These are phyloP conservation scores for Theobroma grandiflorum DNA, from an alignment of 441 rosid genomes.

Conservation along the genomic window DNA sequence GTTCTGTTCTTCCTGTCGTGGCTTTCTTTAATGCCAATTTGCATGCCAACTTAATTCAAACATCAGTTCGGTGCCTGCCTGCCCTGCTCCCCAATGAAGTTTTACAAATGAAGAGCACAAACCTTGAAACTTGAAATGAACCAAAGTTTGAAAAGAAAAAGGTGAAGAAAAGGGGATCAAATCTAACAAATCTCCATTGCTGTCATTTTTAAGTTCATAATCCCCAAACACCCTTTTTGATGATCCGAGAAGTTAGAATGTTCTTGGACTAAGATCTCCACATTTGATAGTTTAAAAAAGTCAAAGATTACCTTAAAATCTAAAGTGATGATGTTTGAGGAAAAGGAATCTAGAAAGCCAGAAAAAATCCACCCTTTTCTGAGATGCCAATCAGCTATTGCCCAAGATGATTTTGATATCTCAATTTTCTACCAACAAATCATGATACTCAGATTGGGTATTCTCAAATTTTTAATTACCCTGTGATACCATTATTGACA, in stretches of 20 bases:
- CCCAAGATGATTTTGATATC: neutral
- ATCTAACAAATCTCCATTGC: conserved; percentile 9
- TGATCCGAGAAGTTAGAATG: conserved; percentile 3
- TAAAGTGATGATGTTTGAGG: too few relatives aligned
- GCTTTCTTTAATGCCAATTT: neutral
- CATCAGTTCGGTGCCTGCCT: too few relatives aligned
- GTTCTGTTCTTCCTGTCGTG: neutral
- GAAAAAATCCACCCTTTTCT: too few relatives aligned
- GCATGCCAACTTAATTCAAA: neutral
- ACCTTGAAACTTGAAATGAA: neutral
- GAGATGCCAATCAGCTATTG: neutral
- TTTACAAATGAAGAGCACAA: neutral
- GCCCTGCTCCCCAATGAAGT: neutral
- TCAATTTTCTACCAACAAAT: neutral
- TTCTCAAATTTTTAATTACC: too few relatives aligned
- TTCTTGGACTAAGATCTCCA: neutral
- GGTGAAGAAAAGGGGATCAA: too few relatives aligned
- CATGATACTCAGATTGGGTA: neutral
- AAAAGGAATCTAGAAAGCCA: too few relatives aligned
- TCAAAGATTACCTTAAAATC: too few relatives aligned
- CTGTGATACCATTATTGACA: too few relatives aligned
- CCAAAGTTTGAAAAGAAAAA: neutral
- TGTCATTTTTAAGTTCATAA: conserved; percentile 9
- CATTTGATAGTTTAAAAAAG: too few relatives aligned
- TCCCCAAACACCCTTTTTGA: neutral